phyloP scores from a whole-genome alignment of 441 rosid species.

The Raphanus hybrid region DNA sequence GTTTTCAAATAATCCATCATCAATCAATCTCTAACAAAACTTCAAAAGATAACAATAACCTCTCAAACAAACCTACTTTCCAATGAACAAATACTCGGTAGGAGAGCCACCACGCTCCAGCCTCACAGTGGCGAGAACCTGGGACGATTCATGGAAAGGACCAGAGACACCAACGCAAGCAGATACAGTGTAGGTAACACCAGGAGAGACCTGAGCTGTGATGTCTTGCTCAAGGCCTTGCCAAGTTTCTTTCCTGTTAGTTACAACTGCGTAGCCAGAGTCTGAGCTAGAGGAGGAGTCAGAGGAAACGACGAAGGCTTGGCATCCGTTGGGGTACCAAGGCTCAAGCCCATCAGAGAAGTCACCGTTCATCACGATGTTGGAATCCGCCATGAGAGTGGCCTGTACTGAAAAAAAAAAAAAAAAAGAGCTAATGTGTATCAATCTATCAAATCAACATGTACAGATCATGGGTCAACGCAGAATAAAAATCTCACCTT shows the following conservation, averaged over 20 bases:
- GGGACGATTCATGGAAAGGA: constrained; percentile 53
- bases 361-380: constrained; percentile 69
- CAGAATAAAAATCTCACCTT: constrained; percentile 32
- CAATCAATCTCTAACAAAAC: constrained; percentile 15
- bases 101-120: constrained; percentile 56
- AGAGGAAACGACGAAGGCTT: constrained; percentile 64
- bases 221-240: constrained; percentile 95
- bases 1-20: constrained; percentile 17
- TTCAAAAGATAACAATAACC: constrained; percentile 21
- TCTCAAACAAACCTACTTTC: constrained; percentile 59
- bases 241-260: constrained; percentile 81
- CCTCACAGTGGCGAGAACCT: constrained; percentile 79
- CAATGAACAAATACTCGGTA: constrained; percentile 62
- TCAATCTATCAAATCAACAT: constrained; percentile 28
- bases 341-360: constrained; percentile 71
- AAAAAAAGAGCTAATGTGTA: constrained; percentile 9
- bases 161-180: constrained; percentile 80
- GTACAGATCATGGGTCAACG: constrained; percentile 16
- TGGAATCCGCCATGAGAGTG: constrained; percentile 40
- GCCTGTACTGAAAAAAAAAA: constrained; percentile 47
- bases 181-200: constrained; percentile 60
- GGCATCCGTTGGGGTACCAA: constrained; percentile 84
- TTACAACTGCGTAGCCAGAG: constrained; percentile 68
- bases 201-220: constrained; percentile 63
- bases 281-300: constrained; percentile 47